These are phyloP conservation scores for Aphanomyces invadans DNA, from an alignment of 352 stramenopile species.

Conservation along the genomic window DNA sequence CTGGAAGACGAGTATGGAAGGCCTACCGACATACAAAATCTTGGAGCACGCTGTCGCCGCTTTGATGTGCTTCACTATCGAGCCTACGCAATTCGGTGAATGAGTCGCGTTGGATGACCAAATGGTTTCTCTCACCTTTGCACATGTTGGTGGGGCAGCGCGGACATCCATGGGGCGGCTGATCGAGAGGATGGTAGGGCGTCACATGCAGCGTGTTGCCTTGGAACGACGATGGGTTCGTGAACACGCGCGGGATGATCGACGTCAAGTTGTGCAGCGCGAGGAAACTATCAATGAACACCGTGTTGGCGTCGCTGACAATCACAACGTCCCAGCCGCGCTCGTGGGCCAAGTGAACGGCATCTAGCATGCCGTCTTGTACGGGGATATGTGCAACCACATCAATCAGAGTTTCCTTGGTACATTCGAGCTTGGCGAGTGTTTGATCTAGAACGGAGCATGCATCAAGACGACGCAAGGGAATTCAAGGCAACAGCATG, in stretches of 20 bases:
- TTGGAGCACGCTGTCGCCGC: conserved; percentile 30
- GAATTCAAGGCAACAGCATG: too few relatives aligned
- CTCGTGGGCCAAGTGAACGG: conserved; percentile 38
- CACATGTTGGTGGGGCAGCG: conserved; percentile 74
- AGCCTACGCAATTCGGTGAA: conserved; percentile 28
- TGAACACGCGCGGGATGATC: conserved; percentile 34
- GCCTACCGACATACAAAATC: conserved; percentile 55
- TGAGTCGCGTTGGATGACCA: too few relatives aligned
- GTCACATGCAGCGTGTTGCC: conserved; percentile 39
- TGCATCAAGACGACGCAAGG: too few relatives aligned
- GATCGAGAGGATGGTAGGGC: conserved; percentile 41
- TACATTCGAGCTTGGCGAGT: conserved; percentile 4
- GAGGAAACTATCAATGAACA: conserved; percentile 76
- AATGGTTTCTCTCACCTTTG: conserved; percentile 56
- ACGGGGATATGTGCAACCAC: conserved; percentile 47
- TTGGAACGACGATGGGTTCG: conserved; percentile 33
- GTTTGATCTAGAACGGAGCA: conserved; percentile 14
- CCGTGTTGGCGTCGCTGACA: conserved; percentile 71
- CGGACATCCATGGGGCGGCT: conserved; percentile 42
- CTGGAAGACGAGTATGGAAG: too few relatives aligned
- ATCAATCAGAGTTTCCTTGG: conserved; percentile 32
- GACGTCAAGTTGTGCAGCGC: conserved; percentile 29
- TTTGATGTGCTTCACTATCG: conserved; percentile 48
- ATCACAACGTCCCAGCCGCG: conserved; percentile 49
- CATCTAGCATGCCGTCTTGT: conserved; percentile 59